Percentiles rank a stretch among this genome's conserved stretches.
Conservation (phyloP, 257 asterid species). For the Sherardia arvensis region DNA sequence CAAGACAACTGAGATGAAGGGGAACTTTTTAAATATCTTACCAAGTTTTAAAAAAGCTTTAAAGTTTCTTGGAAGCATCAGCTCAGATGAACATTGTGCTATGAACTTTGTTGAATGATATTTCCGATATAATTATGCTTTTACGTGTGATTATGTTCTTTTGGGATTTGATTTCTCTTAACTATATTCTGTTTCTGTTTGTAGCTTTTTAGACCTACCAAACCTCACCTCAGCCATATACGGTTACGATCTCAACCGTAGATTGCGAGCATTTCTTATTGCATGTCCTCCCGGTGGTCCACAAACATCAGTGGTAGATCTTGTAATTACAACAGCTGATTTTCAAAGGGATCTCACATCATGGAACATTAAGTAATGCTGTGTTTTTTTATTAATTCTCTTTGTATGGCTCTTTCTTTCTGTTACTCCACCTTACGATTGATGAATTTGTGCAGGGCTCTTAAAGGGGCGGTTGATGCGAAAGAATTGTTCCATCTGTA, state of each 20-base stretch:
- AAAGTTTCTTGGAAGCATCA: not conserved
- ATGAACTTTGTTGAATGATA: not conserved
- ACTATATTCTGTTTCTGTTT: conserved; percentile 18
- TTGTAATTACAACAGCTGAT: conserved; percentile 78
- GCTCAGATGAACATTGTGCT: not conserved
- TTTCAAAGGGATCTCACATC: conserved; percentile 70
- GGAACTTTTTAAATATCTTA: not conserved
- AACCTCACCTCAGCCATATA: conserved; percentile 76
- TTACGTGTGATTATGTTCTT: not conserved
- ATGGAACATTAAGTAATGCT: conserved; percentile 74
- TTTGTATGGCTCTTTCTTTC: not conserved
- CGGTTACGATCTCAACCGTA: conserved; percentile 61
- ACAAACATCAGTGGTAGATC: conserved; percentile 61
- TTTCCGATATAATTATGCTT: not conserved
- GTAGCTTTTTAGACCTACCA: conserved; percentile 88
- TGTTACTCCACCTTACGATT: conserved; percentile 6
- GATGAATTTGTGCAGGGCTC: conserved; percentile 40
- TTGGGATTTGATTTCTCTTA: not conserved
- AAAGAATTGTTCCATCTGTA: conserved; percentile 74
- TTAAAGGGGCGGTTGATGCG: conserved; percentile 87
- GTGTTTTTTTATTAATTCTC: not conserved
- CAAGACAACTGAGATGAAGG: not conserved
- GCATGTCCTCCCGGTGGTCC: conserved; percentile 87
- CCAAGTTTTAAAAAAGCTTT: not conserved
- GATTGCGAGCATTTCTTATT: conserved; percentile 70